These are phyloP conservation scores for Pascua guehoae DNA, from an alignment of 1,284 basidiomycete species.

Conservation along the genomic window DNA sequence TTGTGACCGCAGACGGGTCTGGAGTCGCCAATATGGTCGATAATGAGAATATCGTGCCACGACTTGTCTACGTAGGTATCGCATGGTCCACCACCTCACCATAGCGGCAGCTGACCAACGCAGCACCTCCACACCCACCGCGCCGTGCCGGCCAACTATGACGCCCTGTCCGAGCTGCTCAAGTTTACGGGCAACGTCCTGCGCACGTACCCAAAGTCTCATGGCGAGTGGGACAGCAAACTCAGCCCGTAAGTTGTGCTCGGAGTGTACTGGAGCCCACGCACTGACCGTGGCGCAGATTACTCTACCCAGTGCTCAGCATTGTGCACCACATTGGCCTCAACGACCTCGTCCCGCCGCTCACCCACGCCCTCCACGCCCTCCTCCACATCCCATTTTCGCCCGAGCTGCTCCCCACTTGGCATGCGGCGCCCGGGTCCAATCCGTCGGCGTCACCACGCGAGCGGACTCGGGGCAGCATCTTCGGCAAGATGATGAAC, in stretches of 20 bases:
- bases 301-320: slow-evolving; percentile 30
- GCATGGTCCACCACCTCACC: neutral
- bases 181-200: slow-evolving; percentile 44
- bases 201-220: slow-evolving; percentile 30
- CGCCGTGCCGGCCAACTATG: slow-evolving; percentile 22
- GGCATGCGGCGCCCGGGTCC: slow-evolving; percentile 21
- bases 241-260: slow-evolving; percentile 40
- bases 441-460: neutral
- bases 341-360: slow-evolving; percentile 31
- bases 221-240: slow-evolving; percentile 29
- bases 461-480: too few relatives aligned
- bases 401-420: slow-evolving; percentile 27
- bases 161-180: slow-evolving; percentile 40
- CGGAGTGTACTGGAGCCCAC: neutral
- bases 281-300: slow-evolving; percentile 2
- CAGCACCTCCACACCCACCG: slow-evolving; percentile 21
- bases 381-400: slow-evolving; percentile 39
- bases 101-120: neutral
- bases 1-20: slow-evolving; percentile 34
- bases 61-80: slow-evolving; percentile 32
- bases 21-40: slow-evolving; percentile 38
- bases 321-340: slow-evolving; percentile 31
- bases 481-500: too few relatives aligned
- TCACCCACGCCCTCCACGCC: slow-evolving; percentile 37
- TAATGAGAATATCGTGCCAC: slow-evolving; percentile 27